Evolutionary conservation across 345 rosid genomes (phyloP).

Genomic region (Eucalyptus cloeziana): DNA sequence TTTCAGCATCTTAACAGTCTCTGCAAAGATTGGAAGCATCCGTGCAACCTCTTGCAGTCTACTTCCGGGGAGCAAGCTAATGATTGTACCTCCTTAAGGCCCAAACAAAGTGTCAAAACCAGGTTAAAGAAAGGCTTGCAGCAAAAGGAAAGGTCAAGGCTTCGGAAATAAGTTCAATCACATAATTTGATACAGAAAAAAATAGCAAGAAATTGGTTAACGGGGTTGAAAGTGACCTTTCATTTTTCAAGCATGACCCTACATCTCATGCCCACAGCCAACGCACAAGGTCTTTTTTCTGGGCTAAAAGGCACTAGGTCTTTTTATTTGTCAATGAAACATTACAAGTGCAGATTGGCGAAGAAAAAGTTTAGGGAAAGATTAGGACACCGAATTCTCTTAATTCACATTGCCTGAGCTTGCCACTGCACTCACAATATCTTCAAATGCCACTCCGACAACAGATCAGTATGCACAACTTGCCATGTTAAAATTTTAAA

Average conservation of each 20-base stretch:
- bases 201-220: neutral
- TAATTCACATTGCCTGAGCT: neutral
- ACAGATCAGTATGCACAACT: neutral
- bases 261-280: neutral
- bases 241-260: neutral
- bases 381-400: neutral
- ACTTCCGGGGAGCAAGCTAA: slow-evolving; percentile 89
- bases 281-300: neutral
- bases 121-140: neutral
- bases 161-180: neutral
- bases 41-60: slow-evolving; percentile 82
- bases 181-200: neutral
- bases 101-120: neutral
- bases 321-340: neutral
- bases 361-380: neutral
- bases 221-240: neutral
- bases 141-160: neutral
- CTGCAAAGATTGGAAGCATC: slow-evolving; percentile 75
- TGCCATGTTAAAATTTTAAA: neutral
- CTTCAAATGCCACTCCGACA: neutral
- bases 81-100: slow-evolving; percentile 45
- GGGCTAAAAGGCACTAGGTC: neutral
- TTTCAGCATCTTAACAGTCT: slow-evolving; percentile 37
- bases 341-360: neutral
- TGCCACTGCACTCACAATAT: neutral